Conservation (phyloP, 148 eudicot genomes). For the Cornus controversa region DNA sequence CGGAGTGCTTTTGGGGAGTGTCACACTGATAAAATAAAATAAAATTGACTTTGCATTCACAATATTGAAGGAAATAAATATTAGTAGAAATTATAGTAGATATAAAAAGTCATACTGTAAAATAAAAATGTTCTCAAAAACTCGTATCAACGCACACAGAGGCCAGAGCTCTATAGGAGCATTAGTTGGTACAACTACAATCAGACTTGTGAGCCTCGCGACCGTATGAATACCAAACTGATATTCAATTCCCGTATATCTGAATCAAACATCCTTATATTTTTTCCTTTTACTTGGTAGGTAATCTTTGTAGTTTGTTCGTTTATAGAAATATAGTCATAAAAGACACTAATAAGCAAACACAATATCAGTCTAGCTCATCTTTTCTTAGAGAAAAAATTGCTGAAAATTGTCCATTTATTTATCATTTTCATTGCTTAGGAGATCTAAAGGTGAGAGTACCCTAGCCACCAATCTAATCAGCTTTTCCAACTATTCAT, state of each 20-base stretch:
- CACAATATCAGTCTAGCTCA: not conserved
- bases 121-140: too few species aligned
- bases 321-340: not conserved
- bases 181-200: not conserved
- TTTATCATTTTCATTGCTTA: not conserved
- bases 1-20: too few species aligned
- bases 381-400: not conserved
- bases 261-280: not conserved
- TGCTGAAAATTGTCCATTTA: too few species aligned
- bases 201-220: not conserved
- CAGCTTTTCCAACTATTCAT: constrained; percentile 1
- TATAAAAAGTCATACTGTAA: too few species aligned
- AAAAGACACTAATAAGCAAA: not conserved
- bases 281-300: not conserved
- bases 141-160: too few species aligned
- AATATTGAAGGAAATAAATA: too few species aligned
- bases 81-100: too few species aligned
- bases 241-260: not conserved
- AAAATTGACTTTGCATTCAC: too few species aligned
- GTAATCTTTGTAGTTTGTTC: not conserved
- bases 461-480: not conserved
- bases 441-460: not conserved
- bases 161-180: too few species aligned
- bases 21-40: too few species aligned
- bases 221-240: not conserved